A percentile compares a stretch with the other conserved stretches of the same genome.
Evolutionary conservation across 2,329 filamentous ascomycete genomes (phyloP).

Genomic region (Sclerotinia sclerotiorum): DNA sequence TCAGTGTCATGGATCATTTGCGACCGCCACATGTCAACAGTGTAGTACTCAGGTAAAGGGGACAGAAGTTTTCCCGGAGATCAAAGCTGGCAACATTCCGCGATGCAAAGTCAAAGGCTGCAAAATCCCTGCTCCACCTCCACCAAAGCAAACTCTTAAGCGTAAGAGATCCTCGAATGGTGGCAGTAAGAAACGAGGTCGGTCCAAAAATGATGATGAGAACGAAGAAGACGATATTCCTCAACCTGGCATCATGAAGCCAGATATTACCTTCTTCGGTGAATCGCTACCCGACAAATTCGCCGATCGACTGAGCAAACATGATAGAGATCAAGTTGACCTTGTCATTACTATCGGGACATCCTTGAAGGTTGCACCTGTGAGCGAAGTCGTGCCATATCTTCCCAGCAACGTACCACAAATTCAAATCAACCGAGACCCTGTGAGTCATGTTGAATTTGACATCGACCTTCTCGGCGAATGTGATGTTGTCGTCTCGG

Average conservation of each 20-base stretch:
- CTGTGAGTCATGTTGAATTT: conserved; percentile 87
- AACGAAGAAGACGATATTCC: conserved; percentile 64
- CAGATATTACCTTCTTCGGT: conserved; percentile 97
- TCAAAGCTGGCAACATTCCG: conserved; percentile 73
- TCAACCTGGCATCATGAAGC: conserved; percentile 82
- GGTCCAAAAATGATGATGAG: conserved; percentile 31
- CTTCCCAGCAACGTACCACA: conserved; percentile 79
- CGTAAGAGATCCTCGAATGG: conserved; percentile 56
- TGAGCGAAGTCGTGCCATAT: conserved; percentile 84
- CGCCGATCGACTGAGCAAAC: conserved; percentile 73
- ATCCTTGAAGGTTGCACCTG: conserved; percentile 90
- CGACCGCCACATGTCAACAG: conserved; percentile 83
- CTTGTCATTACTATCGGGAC: conserved; percentile 96
- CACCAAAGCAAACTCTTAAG: conserved; percentile 53
- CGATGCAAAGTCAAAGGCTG: conserved; percentile 66
- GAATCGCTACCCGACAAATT: conserved; percentile 86
- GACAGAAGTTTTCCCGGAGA: conserved; percentile 74
- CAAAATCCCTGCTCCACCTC: conserved; percentile 50
- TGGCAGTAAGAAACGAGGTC: conserved; percentile 46
- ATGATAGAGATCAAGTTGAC: conserved; percentile 79
- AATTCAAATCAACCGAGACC: conserved; percentile 84
- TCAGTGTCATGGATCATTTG: conserved; percentile 96
- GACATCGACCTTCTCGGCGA: conserved; percentile 96
- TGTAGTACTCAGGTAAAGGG: conserved; percentile 75
- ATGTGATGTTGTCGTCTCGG: conserved; percentile 85